These are phyloP conservation scores for Schwanniomyces pseudopolymorphus DNA, from an alignment of 805 yeast genomes.

Conservation along the genomic window DNA sequence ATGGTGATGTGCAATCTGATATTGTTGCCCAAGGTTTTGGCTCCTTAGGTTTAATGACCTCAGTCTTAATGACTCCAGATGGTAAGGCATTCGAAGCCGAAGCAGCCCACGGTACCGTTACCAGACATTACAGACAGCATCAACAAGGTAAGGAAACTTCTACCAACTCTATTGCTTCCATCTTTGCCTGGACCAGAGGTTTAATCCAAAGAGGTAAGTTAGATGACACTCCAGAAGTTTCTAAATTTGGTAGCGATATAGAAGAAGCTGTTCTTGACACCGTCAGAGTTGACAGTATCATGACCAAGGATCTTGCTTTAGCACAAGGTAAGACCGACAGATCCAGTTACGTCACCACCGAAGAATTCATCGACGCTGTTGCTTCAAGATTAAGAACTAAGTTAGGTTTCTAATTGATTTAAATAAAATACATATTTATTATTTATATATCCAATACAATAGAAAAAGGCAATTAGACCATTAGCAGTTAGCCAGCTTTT, in stretches of 20 bases:
- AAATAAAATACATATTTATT: not conserved
- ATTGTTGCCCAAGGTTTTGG: conserved; percentile 98
- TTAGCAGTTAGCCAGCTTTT: not conserved
- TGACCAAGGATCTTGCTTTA: conserved; percentile 96
- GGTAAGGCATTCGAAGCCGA: conserved; percentile 94
- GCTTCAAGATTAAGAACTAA: conserved; percentile 56
- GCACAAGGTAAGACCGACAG: conserved; percentile 86
- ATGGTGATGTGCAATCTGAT: conserved; percentile 96
- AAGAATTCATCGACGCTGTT: conserved; percentile 85
- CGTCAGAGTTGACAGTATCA: conserved; percentile 77
- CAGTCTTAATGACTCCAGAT: conserved; percentile 95
- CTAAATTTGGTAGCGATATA: conserved; percentile 70
- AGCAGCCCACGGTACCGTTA: conserved; percentile 99
- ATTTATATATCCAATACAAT: not conserved
- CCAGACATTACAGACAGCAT: conserved; percentile 93
- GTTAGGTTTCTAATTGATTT: conserved; percentile 13
- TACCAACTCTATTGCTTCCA: conserved; percentile 95
- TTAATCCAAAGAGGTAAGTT: conserved; percentile 87
- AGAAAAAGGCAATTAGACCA: too few species aligned
- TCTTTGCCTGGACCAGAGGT: conserved; percentile 97
- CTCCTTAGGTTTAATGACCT: conserved; percentile 94
- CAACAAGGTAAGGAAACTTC: conserved; percentile 97
- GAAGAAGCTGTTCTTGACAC: conserved; percentile 87
- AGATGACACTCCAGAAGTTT: conserved; percentile 84
- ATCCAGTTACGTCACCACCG: conserved; percentile 81